These are phyloP conservation scores for Stentor roeselii DNA, from an alignment of 73 alveolate genomes.

Conservation along the genomic window DNA sequence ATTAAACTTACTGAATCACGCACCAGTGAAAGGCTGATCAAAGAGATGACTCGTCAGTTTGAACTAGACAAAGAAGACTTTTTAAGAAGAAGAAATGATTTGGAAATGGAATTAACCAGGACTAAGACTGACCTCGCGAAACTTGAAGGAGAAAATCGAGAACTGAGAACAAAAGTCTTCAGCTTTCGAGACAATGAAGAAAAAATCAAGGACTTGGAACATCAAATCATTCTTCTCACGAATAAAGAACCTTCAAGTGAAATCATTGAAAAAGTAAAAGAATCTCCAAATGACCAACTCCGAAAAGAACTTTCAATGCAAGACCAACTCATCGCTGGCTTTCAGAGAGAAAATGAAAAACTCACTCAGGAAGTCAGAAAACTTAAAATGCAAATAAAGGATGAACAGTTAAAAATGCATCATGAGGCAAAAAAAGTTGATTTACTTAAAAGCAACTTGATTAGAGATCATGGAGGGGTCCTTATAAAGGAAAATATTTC, in stretches of 20 bases:
- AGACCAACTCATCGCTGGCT: constrained; percentile 29
- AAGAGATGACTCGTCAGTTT: constrained; percentile 42
- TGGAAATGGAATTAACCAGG: constrained; percentile 44
- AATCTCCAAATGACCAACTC: constrained; percentile 17
- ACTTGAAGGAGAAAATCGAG: constrained; percentile 48
- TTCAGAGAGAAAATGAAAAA: constrained; percentile 28
- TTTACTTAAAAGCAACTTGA: background rate
- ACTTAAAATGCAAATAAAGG: background rate
- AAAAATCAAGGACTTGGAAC: constrained; percentile 35
- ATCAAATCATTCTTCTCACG: constrained; percentile 2
- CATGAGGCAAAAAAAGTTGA: constrained; percentile 20
- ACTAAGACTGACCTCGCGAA: constrained; percentile 29
- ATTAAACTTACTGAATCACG: constrained; percentile 22
- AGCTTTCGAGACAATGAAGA: constrained; percentile 41
- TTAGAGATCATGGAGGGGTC: constrained; percentile 13
- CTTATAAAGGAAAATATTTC: background rate
- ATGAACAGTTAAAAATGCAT: background rate
- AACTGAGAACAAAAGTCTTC: constrained; percentile 31
- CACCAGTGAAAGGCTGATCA: constrained; percentile 36
- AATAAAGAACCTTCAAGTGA: constrained; percentile 25
- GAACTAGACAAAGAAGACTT: constrained; percentile 46
- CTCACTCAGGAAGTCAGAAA: constrained; percentile 14
- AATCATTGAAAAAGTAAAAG: constrained; percentile 23
- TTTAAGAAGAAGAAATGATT: constrained; percentile 23
- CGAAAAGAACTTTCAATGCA: constrained; percentile 17